These are phyloP conservation scores for Sporisorium exsertum DNA, from an alignment of 1,284 basidiomycete species.

Conservation along the genomic window DNA sequence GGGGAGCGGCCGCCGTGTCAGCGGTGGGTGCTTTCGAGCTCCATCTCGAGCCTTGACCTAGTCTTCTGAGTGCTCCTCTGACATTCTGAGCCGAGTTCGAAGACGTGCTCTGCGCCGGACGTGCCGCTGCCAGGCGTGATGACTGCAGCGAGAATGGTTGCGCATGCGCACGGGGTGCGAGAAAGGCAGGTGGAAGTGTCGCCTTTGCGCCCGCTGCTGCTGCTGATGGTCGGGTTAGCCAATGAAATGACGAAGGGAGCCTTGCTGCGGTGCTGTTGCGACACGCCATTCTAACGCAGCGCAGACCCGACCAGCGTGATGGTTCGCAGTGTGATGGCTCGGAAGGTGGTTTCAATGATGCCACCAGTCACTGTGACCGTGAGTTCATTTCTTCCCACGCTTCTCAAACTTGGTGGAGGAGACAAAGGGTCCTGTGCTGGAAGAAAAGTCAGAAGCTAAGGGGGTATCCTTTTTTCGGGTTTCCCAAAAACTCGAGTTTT, in stretches of 20 bases:
- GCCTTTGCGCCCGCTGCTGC: background rate
- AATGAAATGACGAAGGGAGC: constrained; percentile 12
- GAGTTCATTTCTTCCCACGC: background rate
- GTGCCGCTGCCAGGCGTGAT: background rate
- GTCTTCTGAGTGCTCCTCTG: constrained; percentile 20
- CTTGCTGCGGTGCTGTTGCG: constrained; percentile 14
- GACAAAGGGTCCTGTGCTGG: constrained; percentile 16
- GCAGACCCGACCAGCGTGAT: background rate
- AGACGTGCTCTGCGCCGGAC: constrained; percentile 3
- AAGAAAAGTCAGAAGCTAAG: background rate
- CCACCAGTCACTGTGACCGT: background rate
- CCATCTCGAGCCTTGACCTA: constrained; percentile 25
- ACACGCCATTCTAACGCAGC: constrained; percentile 12
- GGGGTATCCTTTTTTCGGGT: too few species aligned
- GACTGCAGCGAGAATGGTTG: constrained; percentile 12
- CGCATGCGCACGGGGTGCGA: constrained; percentile 21
- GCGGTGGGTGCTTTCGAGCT: constrained; percentile 2
- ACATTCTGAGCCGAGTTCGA: constrained; percentile 26
- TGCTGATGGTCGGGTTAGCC: constrained; percentile 5
- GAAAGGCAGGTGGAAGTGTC: constrained; percentile 21
- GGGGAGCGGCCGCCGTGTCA: background rate
- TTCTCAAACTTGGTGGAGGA: constrained; percentile 4
- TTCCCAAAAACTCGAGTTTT: too few species aligned
- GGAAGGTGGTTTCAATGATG: background rate
- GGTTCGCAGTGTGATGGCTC: background rate